Base-by-base conservation (phyloP, 352 stramenopile genomes). In the Globisporangium emineosum region DNA sequence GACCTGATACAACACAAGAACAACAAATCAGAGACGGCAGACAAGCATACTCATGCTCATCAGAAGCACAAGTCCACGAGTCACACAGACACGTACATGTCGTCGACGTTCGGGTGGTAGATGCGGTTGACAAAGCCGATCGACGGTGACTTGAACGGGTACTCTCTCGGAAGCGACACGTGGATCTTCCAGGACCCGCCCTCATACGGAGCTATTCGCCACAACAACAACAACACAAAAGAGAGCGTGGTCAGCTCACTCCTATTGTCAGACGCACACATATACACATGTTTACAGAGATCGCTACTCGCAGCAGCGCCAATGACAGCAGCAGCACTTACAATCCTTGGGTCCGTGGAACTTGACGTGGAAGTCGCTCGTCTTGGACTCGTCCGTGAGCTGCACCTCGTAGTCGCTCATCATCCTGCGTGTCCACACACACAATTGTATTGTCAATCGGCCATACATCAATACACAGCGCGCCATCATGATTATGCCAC, bases 61-160 rank as follows among this genome's bases (percentile, higher is more conserved):
- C 5, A 45, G 37, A 13, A 51, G 15, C 25, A 23, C 33, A 27
- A 57, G 0, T 19, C 40, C 4, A 45, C 4, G 9, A 21, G 40
- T 6, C 17, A 30, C 21, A n/a, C 2, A 30, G 54, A 23, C 19
- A 21, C 60, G 66, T 57, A 96, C 90, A 93, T 97, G 71, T 97
- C 90, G 63, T 98, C 92, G 59, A 98, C 92, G 59, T 98, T 98
- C 23, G 92, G 92, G 60, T 98, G 92, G 70, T 95, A 98, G 60
- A 98, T 96, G 65, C 89, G 83, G 78, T 97, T 98, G 42, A 89
- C 68, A 69, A 98, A 98, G 61, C 92, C 92, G 42, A 98, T 98
- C 21, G 91, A 98, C 0, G 92, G 92, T 30, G 87, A 97, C 70
- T 97, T 97, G 79, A 97, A 98, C 40, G 92, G 92, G 62, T 98